A percentile compares a stretch with the other conserved stretches of the same genome.
These are phyloP conservation scores for Talaromyces sp. DNA, from an alignment of 2,329 filamentous ascomycete species.

Conservation along the genomic window DNA sequence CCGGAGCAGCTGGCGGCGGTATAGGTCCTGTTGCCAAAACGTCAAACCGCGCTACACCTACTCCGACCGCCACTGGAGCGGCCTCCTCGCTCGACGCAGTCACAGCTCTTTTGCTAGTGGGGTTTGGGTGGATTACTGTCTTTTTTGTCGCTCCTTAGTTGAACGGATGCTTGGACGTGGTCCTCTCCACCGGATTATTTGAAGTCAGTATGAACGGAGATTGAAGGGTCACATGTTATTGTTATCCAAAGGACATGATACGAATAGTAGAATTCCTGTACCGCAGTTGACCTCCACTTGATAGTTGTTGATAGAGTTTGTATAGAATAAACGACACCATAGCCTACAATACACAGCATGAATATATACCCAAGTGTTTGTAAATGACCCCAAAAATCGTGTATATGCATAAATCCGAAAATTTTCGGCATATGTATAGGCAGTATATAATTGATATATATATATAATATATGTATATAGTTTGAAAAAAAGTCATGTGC, in stretches of 20 bases:
- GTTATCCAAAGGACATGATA: background rate
- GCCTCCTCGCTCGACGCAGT: background rate
- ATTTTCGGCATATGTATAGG: background rate
- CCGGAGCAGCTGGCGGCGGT: background rate
- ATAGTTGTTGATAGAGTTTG: background rate
- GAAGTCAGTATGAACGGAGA: background rate
- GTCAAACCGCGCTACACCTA: background rate
- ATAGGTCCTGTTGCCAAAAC: background rate
- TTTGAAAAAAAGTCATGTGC: background rate
- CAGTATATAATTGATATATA: background rate
- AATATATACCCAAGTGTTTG: background rate
- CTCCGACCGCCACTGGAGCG: constrained; percentile 1
- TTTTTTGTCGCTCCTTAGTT: background rate
- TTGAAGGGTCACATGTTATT: background rate
- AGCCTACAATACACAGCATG: background rate
- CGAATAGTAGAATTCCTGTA: background rate
- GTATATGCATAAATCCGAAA: background rate
- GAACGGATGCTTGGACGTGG: background rate
- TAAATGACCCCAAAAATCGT: background rate
- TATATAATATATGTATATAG: background rate
- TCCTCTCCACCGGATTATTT: background rate
- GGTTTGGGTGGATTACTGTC: constrained; percentile 1
- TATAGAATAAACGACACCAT: background rate
- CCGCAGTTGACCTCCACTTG: background rate
- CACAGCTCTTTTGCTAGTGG: background rate